Base-by-base conservation (phyloP, 176 grass and related monocot species). In the Aechmea fasciata region DNA sequence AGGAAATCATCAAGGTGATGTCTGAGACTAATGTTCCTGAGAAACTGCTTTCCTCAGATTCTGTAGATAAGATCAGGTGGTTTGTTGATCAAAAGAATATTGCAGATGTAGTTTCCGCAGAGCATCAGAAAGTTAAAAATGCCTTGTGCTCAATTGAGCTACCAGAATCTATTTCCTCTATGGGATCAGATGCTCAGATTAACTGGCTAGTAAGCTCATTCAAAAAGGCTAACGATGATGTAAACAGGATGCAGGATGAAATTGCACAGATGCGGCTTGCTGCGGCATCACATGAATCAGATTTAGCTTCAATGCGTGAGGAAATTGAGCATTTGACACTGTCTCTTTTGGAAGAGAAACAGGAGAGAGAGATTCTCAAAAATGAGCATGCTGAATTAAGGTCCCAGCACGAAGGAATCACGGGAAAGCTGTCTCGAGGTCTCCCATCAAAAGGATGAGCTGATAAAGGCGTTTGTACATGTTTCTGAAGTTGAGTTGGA, bases 271-370 rank as follows among this genome's bases (percentile, higher is more conserved):
- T 72, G 68, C 64, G 23, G 50, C 51, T 68, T 23, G 51, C 65
- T 55, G 52, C 57, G 25, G 64, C 51, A 59, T 76, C 64, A 11
- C 74, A 76, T 57, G 79, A 87, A 87, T 85, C 82, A 48, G 84
- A 92, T 73, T 72, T 90, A 78, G 68, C 73, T 50, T 78, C 68
- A 2, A 80, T 92, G 84, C 78, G 79, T 11, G 87, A 90, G 53
- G 93, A 87, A 81, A 92, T 97, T 48, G 88, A 81, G 9, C 63
- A 24, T 67, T 71, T 97, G 52, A 81, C 79, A 23, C 73, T 79
- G 33, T 77, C 71, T 82, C 70, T 97, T 17, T 70, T 88, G 11
- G 89, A 92, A 85, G 93, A 92, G 69, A 97, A 97, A 65, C 77
- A 78, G 18, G 89, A 82, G 69, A 92, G 78, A 64, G 89, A 92